phyloP scores from a whole-genome alignment of 2,329 filamentous ascomycete species.

The Dactylellina parvicollis region DNA sequence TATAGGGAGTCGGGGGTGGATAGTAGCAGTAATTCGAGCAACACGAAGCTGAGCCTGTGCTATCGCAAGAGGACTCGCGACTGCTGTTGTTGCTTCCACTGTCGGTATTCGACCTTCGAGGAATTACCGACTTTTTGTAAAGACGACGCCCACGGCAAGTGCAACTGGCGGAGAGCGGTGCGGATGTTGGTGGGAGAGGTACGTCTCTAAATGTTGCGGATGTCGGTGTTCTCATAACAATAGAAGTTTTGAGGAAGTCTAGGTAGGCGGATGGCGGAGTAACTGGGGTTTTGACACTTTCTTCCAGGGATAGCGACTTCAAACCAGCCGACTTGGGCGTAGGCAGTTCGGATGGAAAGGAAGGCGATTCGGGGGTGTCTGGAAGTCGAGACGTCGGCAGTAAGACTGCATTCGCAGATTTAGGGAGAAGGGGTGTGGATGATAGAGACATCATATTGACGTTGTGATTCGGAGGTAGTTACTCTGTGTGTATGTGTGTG shows the following conservation, averaged over 20 bases:
- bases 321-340: slow-evolving; percentile 49
- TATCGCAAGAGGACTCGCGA: slow-evolving; percentile 63
- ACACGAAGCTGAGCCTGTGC: slow-evolving; percentile 68
- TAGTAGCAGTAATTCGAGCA: slow-evolving; percentile 65
- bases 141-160: slow-evolving; percentile 64
- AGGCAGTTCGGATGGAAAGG: slow-evolving; percentile 45
- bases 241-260: slow-evolving; percentile 88
- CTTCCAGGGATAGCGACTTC: slow-evolving; percentile 61
- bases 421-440: slow-evolving; percentile 37
- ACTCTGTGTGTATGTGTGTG: background rate
- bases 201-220: slow-evolving; percentile 66
- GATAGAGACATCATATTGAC: slow-evolving; percentile 43
- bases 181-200: slow-evolving; percentile 63
- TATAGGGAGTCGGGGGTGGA: slow-evolving; percentile 71
- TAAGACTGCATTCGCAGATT: slow-evolving; percentile 43
- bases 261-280: slow-evolving; percentile 89
- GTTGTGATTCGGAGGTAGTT: background rate
- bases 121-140: slow-evolving; percentile 60
- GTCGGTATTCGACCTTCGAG: slow-evolving; percentile 57
- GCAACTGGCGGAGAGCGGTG: slow-evolving; percentile 60
- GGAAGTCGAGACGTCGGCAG: slow-evolving; percentile 32
- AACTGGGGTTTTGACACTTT: slow-evolving; percentile 80
- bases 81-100: slow-evolving; percentile 61
- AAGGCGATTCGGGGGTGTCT: slow-evolving; percentile 41
- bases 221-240: slow-evolving; percentile 74